Conservation (phyloP, 257 asterid species). For the Scutellaria barbata region DNA sequence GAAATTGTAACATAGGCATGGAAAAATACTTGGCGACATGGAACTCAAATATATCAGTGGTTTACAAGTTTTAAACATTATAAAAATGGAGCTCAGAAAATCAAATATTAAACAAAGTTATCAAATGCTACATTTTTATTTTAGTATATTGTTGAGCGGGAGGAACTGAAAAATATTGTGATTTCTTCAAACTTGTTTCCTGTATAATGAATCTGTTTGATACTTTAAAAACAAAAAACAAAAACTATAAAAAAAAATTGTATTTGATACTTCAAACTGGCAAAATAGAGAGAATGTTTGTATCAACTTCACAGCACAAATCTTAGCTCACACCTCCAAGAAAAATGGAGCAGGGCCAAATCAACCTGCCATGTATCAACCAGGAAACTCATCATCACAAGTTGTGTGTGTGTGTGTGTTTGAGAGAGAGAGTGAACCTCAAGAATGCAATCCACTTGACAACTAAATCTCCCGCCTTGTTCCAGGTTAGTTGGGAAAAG, state of each 20-base stretch:
- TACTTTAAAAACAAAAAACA: slow-evolving; percentile 29
- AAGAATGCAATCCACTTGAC: slow-evolving; percentile 21
- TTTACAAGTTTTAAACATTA: too few species aligned
- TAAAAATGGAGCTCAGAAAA: not conserved
- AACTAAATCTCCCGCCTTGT: slow-evolving; percentile 29
- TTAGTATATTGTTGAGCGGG: slow-evolving; percentile 5
- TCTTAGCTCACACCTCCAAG: slow-evolving; percentile 39
- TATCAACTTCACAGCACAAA: slow-evolving; percentile 35
- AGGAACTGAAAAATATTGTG: not conserved
- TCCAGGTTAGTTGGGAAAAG: slow-evolving; percentile 33
- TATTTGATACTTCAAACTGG: too few species aligned
- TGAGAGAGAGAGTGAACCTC: slow-evolving; percentile 39
- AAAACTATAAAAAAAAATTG: too few species aligned
- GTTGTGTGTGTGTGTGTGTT: too few species aligned
- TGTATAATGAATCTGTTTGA: slow-evolving; percentile 19
- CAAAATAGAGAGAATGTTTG: slow-evolving; percentile 19
- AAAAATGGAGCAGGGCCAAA: slow-evolving; percentile 48
- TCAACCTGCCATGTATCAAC: slow-evolving; percentile 26
- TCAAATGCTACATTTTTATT: not conserved
- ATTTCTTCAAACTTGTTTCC: slow-evolving; percentile 29
- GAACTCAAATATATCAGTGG: too few species aligned
- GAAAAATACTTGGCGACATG: too few species aligned
- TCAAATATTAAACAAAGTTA: not conserved
- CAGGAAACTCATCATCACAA: slow-evolving; percentile 29
- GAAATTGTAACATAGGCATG: not conserved